phyloP scores from a whole-genome alignment of 495 filamentous ascomycete genomes.

The Penicillium chermesinum region DNA sequence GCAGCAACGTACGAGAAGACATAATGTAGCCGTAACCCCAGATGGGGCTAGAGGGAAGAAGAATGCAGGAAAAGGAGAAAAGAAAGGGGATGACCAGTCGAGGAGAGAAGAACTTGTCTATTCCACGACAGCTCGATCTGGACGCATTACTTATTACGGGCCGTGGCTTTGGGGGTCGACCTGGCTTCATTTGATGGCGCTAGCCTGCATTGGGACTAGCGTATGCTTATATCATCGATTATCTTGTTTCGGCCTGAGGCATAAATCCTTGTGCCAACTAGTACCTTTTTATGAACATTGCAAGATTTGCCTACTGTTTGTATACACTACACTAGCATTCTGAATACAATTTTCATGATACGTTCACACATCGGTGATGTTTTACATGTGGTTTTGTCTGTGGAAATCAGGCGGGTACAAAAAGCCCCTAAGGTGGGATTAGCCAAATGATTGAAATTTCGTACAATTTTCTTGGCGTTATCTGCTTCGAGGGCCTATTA shows the following conservation, averaged over 20 bases:
- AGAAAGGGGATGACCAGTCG: not conserved
- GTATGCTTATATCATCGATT: not conserved
- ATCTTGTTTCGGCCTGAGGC: not conserved
- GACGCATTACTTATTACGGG: constrained; percentile 28
- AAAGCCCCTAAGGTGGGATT: too few species aligned
- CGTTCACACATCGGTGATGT: too few species aligned
- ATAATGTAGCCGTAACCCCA: constrained; percentile 48
- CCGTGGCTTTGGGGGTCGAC: constrained; percentile 23
- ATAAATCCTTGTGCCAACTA: too few species aligned
- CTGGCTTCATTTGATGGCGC: constrained; percentile 30
- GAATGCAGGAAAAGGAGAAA: constrained; percentile 13
- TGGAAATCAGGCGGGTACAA: too few species aligned
- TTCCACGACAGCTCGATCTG: constrained; percentile 14
- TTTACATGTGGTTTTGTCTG: too few species aligned
- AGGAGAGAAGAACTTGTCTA: not conserved
- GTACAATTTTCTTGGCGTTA: too few species aligned
- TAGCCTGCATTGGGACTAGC: constrained; percentile 11
- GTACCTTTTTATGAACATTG: too few species aligned
- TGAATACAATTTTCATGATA: too few species aligned
- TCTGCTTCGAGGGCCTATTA: too few species aligned
- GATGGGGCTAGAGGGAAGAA: constrained; percentile 24
- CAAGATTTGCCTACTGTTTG: too few species aligned
- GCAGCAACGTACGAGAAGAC: constrained; percentile 58
- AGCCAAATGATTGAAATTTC: too few species aligned
- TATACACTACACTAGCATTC: too few species aligned